phyloP scores from a whole-genome alignment of 2,329 filamentous ascomycete species.

The Chaetomium sp. region DNA sequence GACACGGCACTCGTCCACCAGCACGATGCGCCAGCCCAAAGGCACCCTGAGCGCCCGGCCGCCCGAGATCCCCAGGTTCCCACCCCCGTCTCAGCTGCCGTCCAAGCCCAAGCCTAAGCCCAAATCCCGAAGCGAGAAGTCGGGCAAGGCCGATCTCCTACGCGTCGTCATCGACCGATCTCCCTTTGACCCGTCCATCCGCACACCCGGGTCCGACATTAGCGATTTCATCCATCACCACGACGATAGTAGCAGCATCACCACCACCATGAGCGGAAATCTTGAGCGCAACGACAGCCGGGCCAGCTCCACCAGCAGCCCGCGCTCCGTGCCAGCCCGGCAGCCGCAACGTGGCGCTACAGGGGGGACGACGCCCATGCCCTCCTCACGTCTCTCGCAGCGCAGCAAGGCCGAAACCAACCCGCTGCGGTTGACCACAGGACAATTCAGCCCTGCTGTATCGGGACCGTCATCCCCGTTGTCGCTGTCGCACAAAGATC shows the following conservation, averaged over 20 bases:
- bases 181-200: not conserved
- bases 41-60: slow-evolving; percentile 18
- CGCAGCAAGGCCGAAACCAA: not conserved
- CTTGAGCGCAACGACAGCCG: slow-evolving; percentile 13
- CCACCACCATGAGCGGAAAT: not conserved
- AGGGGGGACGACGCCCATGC: slow-evolving; percentile 1
- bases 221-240: slow-evolving; percentile 18
- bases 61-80: slow-evolving; percentile 5
- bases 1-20: slow-evolving; percentile 22
- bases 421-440: slow-evolving; percentile 4
- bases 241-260: slow-evolving; percentile 1
- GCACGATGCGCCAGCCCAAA: slow-evolving; percentile 21
- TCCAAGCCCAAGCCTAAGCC: not conserved
- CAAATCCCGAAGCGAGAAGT: not conserved
- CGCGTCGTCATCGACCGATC: not conserved
- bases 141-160: not conserved
- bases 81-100: not conserved
- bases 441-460: slow-evolving; percentile 11
- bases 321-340: slow-evolving; percentile 5
- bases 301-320: slow-evolving; percentile 12
- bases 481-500: slow-evolving; percentile 9
- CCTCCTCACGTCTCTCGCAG: no score
- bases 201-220: slow-evolving; percentile 17
- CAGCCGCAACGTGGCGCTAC: slow-evolving; percentile 4
- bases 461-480: no score